Evolutionary conservation across 2,329 filamentous ascomycete species (phyloP).

Genomic region (Salinomyces thailandicus): DNA sequence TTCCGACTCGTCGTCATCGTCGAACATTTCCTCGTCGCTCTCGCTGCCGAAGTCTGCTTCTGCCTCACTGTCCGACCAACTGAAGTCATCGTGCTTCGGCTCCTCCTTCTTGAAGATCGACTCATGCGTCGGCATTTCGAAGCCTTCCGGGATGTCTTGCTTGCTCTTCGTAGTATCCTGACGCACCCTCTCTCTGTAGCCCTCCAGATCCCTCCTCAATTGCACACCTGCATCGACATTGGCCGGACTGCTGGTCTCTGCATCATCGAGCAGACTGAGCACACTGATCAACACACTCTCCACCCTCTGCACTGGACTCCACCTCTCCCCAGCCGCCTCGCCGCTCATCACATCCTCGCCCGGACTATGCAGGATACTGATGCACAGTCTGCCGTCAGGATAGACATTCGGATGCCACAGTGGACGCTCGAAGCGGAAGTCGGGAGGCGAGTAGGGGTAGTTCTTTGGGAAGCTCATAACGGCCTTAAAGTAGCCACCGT

Average conservation of each 20-base stretch:
- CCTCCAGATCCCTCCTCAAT: slow-evolving; percentile 60
- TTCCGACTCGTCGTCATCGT: slow-evolving; percentile 42
- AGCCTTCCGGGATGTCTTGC: slow-evolving; percentile 66
- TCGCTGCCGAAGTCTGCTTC: slow-evolving; percentile 72
- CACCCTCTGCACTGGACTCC: slow-evolving; percentile 87
- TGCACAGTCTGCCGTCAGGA: slow-evolving; percentile 79
- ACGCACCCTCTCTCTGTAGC: slow-evolving; percentile 60
- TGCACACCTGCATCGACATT: slow-evolving; percentile 89
- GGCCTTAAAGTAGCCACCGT: slow-evolving; percentile 87
- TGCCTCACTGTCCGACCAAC: slow-evolving; percentile 46
- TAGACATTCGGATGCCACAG: slow-evolving; percentile 95
- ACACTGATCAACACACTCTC: slow-evolving; percentile 92
- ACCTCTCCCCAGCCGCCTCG: slow-evolving; percentile 79
- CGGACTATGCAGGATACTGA: slow-evolving; percentile 87
- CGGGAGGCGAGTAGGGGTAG: slow-evolving; percentile 83
- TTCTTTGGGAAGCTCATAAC: slow-evolving; percentile 79
- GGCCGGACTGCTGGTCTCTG: slow-evolving; percentile 84
- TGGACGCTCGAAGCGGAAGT: slow-evolving; percentile 70
- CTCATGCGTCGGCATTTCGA: slow-evolving; percentile 67
- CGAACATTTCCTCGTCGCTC: slow-evolving; percentile 40
- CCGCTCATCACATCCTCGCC: slow-evolving; percentile 90
- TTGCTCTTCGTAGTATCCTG: slow-evolving; percentile 64
- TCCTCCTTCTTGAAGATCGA: slow-evolving; percentile 50
- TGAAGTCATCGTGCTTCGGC: slow-evolving; percentile 50
- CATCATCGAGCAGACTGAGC: slow-evolving; percentile 81